Percentiles rank a stretch among this genome's conserved stretches.
phyloP scores from a whole-genome alignment of 768 basidiomycete species.

The Leucosporidium scottii region DNA sequence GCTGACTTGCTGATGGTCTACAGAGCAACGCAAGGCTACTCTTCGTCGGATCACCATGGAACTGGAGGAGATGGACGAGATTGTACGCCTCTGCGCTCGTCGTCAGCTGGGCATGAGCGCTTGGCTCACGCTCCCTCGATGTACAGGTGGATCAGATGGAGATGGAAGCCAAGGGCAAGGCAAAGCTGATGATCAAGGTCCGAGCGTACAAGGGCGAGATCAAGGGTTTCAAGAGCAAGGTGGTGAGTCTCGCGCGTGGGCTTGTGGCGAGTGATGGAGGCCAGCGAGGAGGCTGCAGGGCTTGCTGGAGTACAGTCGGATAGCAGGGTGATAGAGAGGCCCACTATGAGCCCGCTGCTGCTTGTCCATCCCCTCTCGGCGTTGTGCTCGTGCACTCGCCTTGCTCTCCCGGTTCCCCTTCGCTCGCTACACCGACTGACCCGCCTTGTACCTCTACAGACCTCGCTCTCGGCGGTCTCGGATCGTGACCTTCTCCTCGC shows the following conservation, averaged over 20 bases:
- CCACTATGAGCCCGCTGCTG: no score
- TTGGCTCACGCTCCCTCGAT: background rate
- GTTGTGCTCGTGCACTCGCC: background rate
- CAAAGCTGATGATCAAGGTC: constrained; percentile 16
- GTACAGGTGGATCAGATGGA: constrained; percentile 28
- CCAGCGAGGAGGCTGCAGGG: background rate
- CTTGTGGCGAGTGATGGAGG: background rate
- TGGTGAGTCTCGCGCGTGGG: constrained; percentile 3
- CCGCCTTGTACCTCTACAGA: background rate
- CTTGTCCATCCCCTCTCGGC: background rate
- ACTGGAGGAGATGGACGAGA: constrained; percentile 47
- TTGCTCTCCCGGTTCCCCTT: background rate
- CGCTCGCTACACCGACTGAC: no score
- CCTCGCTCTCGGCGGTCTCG: constrained; percentile 5
- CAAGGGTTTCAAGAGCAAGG: constrained; percentile 11
- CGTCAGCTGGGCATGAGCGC: background rate
- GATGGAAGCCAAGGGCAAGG: constrained; percentile 22
- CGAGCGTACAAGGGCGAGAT: constrained; percentile 4
- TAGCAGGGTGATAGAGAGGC: background rate
- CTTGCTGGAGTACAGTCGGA: background rate
- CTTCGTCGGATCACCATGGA: constrained; percentile 42
- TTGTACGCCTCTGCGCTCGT: constrained; percentile 37
- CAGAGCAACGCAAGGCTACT: constrained; percentile 44
- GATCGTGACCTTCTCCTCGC: constrained; percentile 27
- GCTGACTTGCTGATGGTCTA: background rate